Conservation (phyloP, 768 basidiomycete species). For the Auricularia auricula-judae region DNA sequence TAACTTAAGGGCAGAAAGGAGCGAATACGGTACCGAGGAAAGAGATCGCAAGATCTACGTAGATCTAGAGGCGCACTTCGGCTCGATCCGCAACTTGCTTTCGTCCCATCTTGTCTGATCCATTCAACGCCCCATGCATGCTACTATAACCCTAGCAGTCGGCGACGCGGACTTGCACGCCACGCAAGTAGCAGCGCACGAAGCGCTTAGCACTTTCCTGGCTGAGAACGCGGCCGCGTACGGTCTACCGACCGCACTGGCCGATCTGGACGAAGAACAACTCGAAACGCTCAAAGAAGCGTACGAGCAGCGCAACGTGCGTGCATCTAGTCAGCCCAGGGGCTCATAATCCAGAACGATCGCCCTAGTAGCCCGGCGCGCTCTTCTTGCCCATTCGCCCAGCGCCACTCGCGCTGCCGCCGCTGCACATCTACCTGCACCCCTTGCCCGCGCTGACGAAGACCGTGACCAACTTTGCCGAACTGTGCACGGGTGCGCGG, state of each 20-base stretch:
- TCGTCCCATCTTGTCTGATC: too few species aligned
- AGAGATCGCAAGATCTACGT: too few species aligned
- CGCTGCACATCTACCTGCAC: conserved; percentile 31
- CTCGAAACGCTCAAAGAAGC: conserved; percentile 29
- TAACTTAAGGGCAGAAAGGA: too few species aligned
- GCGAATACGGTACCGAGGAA: too few species aligned
- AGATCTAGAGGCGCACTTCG: too few species aligned
- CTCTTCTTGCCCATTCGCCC: conserved; percentile 25
- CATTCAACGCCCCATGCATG: too few species aligned
- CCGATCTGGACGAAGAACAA: conserved; percentile 32
- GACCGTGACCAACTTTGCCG: conserved; percentile 36
- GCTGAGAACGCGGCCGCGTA: conserved; percentile 29
- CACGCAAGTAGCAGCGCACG: conserved; percentile 19
- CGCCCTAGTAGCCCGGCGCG: conserved; percentile 16
- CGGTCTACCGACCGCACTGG: conserved; percentile 26
- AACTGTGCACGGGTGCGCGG: conserved; percentile 35
- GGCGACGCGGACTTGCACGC: conserved; percentile 24
- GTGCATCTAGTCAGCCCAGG: conserved; percentile 9
- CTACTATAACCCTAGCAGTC: conserved; percentile 18
- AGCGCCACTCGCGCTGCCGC: conserved; percentile 27
- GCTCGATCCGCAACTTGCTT: too few species aligned
- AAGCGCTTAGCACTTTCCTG: conserved; percentile 23
- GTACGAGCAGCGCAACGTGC: conserved; percentile 9
- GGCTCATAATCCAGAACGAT: not conserved
- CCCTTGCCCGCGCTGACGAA: conserved; percentile 29